These are phyloP conservation scores for Colletotrichum theobromicola DNA, from an alignment of 2,329 filamentous ascomycete genomes.

Conservation along the genomic window DNA sequence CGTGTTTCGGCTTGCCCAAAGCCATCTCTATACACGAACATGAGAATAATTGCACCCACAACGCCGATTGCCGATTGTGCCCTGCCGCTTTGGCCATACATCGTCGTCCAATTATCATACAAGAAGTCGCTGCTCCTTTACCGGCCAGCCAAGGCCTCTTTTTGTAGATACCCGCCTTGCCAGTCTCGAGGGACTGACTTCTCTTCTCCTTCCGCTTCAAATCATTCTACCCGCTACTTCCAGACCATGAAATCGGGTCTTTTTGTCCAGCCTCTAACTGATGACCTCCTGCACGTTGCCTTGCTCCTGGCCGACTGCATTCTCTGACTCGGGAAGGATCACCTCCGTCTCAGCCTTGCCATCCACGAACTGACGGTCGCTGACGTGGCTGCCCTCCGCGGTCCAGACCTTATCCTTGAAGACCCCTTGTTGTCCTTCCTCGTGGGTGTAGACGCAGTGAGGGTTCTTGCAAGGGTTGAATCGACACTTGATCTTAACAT, in stretches of 20 bases:
- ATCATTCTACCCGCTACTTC: neutral
- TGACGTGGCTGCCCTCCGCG: conserved; percentile 73
- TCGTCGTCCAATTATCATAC: conserved; percentile 21
- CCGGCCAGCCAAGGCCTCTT: neutral
- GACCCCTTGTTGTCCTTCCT: conserved; percentile 84
- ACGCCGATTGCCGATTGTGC: conserved; percentile 18
- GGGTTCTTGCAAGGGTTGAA: conserved; percentile 92
- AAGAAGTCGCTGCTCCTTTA: conserved; percentile 14
- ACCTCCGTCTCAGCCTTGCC: conserved; percentile 73
- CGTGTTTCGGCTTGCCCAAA: neutral
- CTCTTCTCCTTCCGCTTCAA: neutral
- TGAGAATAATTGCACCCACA: conserved; percentile 12
- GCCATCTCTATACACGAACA: conserved; percentile 16
- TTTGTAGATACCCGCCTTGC: neutral
- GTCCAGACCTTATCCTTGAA: conserved; percentile 94
- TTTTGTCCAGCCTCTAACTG: conserved; percentile 22
- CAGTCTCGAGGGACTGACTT: neutral
- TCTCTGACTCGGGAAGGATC: conserved; percentile 64
- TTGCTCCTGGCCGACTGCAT: conserved; percentile 41
- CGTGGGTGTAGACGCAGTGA: conserved; percentile 88
- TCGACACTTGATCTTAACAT: conserved; percentile 83
- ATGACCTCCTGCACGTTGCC: conserved; percentile 44
- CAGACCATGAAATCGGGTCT: neutral
- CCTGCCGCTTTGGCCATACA: conserved; percentile 17
- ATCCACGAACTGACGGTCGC: conserved; percentile 86